phyloP scores from a whole-genome alignment of 1,284 basidiomycete species.

The Tilletia horrida region DNA sequence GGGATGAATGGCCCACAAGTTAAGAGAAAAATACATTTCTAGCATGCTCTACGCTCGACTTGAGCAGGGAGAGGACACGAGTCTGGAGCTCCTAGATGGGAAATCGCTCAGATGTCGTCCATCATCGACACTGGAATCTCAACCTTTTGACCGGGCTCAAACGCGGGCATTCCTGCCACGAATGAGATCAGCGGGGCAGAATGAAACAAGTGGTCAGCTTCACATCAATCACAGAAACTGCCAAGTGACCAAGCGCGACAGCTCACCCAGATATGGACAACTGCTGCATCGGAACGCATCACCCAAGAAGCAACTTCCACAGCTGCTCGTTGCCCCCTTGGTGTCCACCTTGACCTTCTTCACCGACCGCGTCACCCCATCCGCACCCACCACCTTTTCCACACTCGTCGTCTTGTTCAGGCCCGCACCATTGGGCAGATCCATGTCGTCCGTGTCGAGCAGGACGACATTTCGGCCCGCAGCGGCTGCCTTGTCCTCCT shows the following conservation, averaged over 20 bases:
- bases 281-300: slow-evolving; percentile 94
- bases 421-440: slow-evolving; percentile 31
- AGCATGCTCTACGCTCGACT: background rate
- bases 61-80: background rate
- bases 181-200: no score
- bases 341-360: slow-evolving; percentile 54
- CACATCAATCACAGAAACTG: background rate
- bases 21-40: no score
- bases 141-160: slow-evolving; percentile 97
- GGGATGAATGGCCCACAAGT: no score
- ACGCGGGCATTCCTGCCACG: slow-evolving; percentile 78
- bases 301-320: slow-evolving; percentile 95
- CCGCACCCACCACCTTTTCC: slow-evolving; percentile 46
- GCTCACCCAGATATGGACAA: slow-evolving; percentile 90
- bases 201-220: slow-evolving; percentile 11
- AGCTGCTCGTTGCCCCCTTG: slow-evolving; percentile 71
- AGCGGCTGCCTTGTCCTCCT: slow-evolving; percentile 35
- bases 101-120: slow-evolving; percentile 40
- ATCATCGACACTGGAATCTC: slow-evolving; percentile 59
- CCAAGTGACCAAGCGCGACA: slow-evolving; percentile 4
- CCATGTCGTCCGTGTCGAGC: slow-evolving; percentile 45
- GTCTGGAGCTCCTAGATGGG: background rate
- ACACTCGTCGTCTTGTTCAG: slow-evolving; percentile 33
- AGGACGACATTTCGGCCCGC: slow-evolving; percentile 35
- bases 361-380: slow-evolving; percentile 47